A percentile compares a stretch with the other conserved stretches of the same genome.
Evolutionary conservation across 2,329 filamentous ascomycete species (phyloP).

Genomic region (Ceratocystis smalleyi): DNA sequence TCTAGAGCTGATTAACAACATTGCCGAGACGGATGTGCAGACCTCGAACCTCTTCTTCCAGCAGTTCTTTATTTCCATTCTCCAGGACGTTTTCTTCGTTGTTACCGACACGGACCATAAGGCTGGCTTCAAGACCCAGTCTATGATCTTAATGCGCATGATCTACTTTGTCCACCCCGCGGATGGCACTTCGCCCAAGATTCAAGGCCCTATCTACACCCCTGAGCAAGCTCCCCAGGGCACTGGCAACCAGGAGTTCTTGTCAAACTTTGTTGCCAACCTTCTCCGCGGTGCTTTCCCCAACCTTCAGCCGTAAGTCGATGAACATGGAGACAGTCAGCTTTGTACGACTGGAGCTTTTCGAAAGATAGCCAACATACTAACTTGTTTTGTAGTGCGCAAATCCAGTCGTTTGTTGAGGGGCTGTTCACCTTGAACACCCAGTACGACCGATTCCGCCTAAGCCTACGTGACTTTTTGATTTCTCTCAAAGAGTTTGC

Average conservation of each 20-base stretch:
- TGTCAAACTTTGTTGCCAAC: constrained; percentile 72
- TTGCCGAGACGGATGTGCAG: constrained; percentile 73
- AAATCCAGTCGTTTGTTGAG: constrained; percentile 82
- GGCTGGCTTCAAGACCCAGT: constrained; percentile 96
- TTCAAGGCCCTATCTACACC: constrained; percentile 80
- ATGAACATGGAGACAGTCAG: neutral
- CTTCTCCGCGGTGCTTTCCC: constrained; percentile 81
- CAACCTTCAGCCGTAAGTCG: constrained; percentile 71
- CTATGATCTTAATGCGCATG: constrained; percentile 81
- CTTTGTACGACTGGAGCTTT: neutral
- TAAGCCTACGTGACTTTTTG: constrained; percentile 89
- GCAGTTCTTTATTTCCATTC: constrained; percentile 86
- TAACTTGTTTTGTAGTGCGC: constrained; percentile 39
- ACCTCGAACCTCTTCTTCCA: constrained; percentile 95
- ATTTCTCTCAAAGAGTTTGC: constrained; percentile 95
- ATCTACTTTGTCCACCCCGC: constrained; percentile 82
- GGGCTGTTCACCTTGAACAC: constrained; percentile 78
- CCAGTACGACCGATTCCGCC: constrained; percentile 85
- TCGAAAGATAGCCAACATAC: constrained; percentile 18
- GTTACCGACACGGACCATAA: constrained; percentile 97
- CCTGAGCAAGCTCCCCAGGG: constrained; percentile 67
- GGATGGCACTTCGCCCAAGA: constrained; percentile 58
- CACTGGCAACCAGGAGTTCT: constrained; percentile 79
- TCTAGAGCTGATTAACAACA: constrained; percentile 91
- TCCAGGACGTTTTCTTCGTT: constrained; percentile 97